A percentile compares a stretch with the other conserved stretches of the same genome.
phyloP scores from a whole-genome alignment of 2,329 filamentous ascomycete genomes.

The Leptographium lundbergii region DNA sequence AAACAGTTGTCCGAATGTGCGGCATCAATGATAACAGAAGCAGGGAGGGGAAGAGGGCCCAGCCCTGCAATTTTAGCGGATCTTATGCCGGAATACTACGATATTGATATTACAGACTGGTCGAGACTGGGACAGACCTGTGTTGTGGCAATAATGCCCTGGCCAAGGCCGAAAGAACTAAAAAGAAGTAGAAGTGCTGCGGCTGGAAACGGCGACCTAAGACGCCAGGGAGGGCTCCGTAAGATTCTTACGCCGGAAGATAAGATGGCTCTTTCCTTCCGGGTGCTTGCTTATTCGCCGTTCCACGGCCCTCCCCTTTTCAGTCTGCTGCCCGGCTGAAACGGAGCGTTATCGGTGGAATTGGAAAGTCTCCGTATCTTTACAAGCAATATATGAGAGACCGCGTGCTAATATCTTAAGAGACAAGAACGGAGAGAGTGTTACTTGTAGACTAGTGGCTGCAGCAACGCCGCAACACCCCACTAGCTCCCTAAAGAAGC shows the following conservation, averaged over 20 bases:
- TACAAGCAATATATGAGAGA: background rate
- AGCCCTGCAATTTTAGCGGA: constrained; percentile 1
- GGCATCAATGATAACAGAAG: background rate
- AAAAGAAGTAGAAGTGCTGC: background rate
- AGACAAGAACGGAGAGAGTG: background rate
- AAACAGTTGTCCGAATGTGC: background rate
- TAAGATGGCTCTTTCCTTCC: background rate
- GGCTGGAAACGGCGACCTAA: background rate
- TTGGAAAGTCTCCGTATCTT: background rate
- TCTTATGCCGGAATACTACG: background rate
- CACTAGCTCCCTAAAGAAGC: background rate
- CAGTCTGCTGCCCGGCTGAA: background rate
- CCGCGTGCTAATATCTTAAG: background rate
- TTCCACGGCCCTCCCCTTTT: background rate
- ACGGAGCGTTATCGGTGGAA: background rate
- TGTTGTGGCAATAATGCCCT: background rate
- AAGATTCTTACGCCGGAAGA: too few species aligned
- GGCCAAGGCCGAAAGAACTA: background rate
- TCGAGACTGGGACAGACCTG: background rate
- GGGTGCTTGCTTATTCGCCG: background rate
- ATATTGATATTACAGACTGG: background rate
- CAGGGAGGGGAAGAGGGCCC: background rate
- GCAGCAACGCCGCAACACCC: background rate
- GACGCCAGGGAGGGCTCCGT: too few species aligned
- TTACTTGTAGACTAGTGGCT: background rate